Conservation (phyloP, 2,329 filamentous ascomycete species). For the Aureobasidium lini region DNA sequence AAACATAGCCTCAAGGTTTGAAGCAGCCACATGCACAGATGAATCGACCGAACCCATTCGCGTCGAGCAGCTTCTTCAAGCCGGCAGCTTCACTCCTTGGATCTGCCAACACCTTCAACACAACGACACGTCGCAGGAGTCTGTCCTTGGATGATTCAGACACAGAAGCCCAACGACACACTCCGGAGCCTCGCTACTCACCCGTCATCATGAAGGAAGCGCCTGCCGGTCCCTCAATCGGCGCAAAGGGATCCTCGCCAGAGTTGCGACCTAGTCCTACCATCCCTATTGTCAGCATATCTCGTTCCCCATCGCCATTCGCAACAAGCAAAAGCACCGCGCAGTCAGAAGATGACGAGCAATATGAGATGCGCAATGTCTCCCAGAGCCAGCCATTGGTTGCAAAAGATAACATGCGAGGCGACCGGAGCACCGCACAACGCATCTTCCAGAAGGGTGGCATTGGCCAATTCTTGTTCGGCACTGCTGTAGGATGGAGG, state of each 20-base stretch:
- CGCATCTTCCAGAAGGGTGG: slow-evolving; percentile 31
- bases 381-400: slow-evolving; percentile 33
- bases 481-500: slow-evolving; percentile 41
- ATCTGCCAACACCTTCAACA: slow-evolving; percentile 19
- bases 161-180: slow-evolving; percentile 22
- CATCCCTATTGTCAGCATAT: slow-evolving; percentile 40
- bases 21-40: slow-evolving; percentile 12
- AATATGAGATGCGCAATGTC: slow-evolving; percentile 28
- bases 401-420: slow-evolving; percentile 28
- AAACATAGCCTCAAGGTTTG: background rate
- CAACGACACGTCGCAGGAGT: slow-evolving; percentile 5
- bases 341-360: slow-evolving; percentile 42
- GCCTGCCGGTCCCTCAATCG: background rate
- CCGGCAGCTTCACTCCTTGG: slow-evolving; percentile 32
- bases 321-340: slow-evolving; percentile 34
- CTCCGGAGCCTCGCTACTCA: slow-evolving; percentile 13
- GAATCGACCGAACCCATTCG: slow-evolving; percentile 21
- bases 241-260: slow-evolving; percentile 21
- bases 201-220: slow-evolving; percentile 2
- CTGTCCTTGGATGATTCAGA: slow-evolving; percentile 33
- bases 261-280: slow-evolving; percentile 19
- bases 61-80: slow-evolving; percentile 28
- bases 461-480: slow-evolving; percentile 42
- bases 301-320: slow-evolving; percentile 38
- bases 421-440: slow-evolving; percentile 20